Evolutionary conservation across 345 rosid species (phyloP), one percentile per base, ranked within the genome.

Genomic region (Balakata baccata): DNA sequence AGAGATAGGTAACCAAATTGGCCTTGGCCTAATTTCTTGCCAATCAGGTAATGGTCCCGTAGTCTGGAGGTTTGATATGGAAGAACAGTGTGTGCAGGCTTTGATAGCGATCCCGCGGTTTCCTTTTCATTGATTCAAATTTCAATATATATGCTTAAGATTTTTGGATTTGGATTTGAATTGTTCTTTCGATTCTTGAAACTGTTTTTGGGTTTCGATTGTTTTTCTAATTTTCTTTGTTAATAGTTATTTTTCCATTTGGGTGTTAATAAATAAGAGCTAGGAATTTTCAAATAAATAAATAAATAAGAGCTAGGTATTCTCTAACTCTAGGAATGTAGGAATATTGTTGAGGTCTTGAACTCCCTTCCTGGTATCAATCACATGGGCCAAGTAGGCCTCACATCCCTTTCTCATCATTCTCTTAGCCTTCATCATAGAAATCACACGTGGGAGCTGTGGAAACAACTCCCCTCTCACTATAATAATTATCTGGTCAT

Each of bases 21-120:
- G 23, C 98, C 98, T 60, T 94, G 98, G 20, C 98, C 98, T 16
- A 94, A 86, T 80, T 92, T 94, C 81, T 90, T 92, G 45, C 98
- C 94, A 0, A 94, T 78, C 20, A 85, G 66, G 38, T 92, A 92
- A 64, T 90, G 92, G 78, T 94, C 98, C 73, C 98, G 61, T 18
- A 94, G 79, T 69, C 91, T 71, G 5, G 90, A 94, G 22, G 98
- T 94, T 69, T 90, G 91, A 78, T 94, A 86, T 1, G 97, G 97
- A n/a, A 94, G 86, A 52, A 94, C 98, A 20, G 87, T 70, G 66
- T 39, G 80, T 3, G 88, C 50, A 14, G 90, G 84, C 74, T 82
- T 89, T 25, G 77, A 29, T 59, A 39, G 3, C 34, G 39, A 25
- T 61, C 22, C 53, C 22, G 41, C 13, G 0, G 43, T 14, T 49